A percentile compares a stretch with the other conserved stretches of the same genome.
phyloP scores from a whole-genome alignment of 805 yeast genomes.

The Blastobotrys muscicola region DNA sequence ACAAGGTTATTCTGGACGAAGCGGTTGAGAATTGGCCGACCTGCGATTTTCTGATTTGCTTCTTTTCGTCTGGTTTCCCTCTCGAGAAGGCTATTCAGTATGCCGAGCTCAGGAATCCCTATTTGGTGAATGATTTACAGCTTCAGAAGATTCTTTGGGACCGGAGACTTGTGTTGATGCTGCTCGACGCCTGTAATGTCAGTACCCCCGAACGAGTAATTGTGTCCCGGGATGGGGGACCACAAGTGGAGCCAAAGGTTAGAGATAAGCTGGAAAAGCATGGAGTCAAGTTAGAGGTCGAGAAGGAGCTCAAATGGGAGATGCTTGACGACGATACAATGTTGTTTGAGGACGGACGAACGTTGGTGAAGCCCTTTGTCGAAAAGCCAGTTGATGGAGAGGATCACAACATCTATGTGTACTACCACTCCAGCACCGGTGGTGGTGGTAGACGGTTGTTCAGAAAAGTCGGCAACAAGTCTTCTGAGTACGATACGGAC shows the following conservation, averaged over 20 bases:
- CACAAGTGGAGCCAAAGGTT: slow-evolving; percentile 64
- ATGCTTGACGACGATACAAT: slow-evolving; percentile 85
- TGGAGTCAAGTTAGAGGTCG: slow-evolving; percentile 50
- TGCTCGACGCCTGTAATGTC: slow-evolving; percentile 72
- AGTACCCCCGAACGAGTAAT: slow-evolving; percentile 85
- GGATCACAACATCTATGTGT: slow-evolving; percentile 91
- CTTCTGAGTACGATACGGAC: slow-evolving; percentile 88
- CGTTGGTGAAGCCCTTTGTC: slow-evolving; percentile 81
- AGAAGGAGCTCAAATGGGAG: slow-evolving; percentile 59
- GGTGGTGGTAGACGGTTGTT: slow-evolving; percentile 96
- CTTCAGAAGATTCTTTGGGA: slow-evolving; percentile 98
- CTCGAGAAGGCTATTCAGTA: slow-evolving; percentile 89
- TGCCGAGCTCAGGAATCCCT: slow-evolving; percentile 84
- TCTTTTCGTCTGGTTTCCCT: slow-evolving; percentile 95
- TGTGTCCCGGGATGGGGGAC: slow-evolving; percentile 95
- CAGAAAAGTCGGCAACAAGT: slow-evolving; percentile 93
- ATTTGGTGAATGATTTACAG: slow-evolving; percentile 73
- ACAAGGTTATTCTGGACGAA: slow-evolving; percentile 91
- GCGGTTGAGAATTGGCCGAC: slow-evolving; percentile 96
- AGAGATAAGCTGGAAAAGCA: slow-evolving; percentile 47
- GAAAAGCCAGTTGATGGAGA: slow-evolving; percentile 99
- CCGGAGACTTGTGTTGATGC: slow-evolving; percentile 72
- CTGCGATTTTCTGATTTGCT: slow-evolving; percentile 88
- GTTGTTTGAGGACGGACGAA: slow-evolving; percentile 60
- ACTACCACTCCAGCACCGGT: slow-evolving; percentile 79